Base-by-base conservation (phyloP, 2,329 filamentous ascomycete species). In the Neonectria neomacrospora region DNA sequence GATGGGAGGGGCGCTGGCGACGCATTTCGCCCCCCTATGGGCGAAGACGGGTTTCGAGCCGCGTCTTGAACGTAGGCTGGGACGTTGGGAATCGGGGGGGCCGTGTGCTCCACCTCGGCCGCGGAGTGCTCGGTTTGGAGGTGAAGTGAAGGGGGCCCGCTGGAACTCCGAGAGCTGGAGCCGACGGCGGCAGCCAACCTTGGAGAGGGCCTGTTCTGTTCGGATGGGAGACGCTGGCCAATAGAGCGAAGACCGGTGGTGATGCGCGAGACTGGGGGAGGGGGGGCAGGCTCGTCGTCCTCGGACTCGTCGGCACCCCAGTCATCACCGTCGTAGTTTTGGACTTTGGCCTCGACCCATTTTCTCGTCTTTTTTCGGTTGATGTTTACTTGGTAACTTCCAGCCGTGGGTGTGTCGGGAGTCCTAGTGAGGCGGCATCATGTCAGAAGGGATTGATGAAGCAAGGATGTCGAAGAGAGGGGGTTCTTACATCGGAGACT, bases 241-340 rank as follows among this genome's bases (percentile, higher is more conserved):
- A 73, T 68, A 26, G 78, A 78, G 54, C 74, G 69, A 56, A 71
- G 70, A 60, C 61, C 66, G 55, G 70, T 68, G 28, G 72, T 71
- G 61, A 72, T 62, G 69, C 72, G 62, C 67, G 71, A 65, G 37
- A 73, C 71, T 28, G 75, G 68, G 34, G 70, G 71, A 32, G 82
- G 79, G 26, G 79, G 78, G 44, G 82, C 79, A 8, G 75, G 72
- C 37, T 85, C 84, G 42, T 87, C 85, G 57, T 84, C 82, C n/a
- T 88, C 86, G 61, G 88, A 86, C 9, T 90, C 87, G 37, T 90
- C 88, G 59, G 84, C 91, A 37, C 93, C 95, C 94, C 95, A 97
- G 74, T 97, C 95, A 73, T 96, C 94, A 67, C 94, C 95, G 73
- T 95, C 94, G 75, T 98, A 98, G 75, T 88, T 92, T 71, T 91